A percentile compares a stretch with the other conserved stretches of the same genome.
phyloP scores from a whole-genome alignment of 2,329 filamentous ascomycete genomes.

The Fusarium marasasianum region DNA sequence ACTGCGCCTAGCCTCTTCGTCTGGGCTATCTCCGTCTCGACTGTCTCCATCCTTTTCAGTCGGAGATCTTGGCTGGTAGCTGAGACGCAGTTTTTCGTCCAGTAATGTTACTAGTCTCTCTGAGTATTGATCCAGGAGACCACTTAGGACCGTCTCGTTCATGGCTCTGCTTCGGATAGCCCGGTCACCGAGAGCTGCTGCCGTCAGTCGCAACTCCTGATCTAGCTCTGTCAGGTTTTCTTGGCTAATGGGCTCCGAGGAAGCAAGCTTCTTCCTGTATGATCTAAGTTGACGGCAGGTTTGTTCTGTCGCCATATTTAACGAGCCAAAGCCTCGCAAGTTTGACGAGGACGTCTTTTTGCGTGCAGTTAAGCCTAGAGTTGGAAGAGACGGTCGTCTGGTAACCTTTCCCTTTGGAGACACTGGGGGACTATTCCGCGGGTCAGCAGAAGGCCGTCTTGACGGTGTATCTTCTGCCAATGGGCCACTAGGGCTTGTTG shows the following conservation, averaged over 20 bases:
- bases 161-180: slow-evolving; percentile 63
- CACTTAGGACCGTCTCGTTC: slow-evolving; percentile 67
- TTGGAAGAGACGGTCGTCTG: slow-evolving; percentile 64
- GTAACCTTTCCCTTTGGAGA: slow-evolving; percentile 60
- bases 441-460: slow-evolving; percentile 57
- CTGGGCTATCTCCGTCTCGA: slow-evolving; percentile 34
- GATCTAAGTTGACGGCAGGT: slow-evolving; percentile 69
- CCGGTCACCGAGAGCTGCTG: slow-evolving; percentile 67
- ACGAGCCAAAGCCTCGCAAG: slow-evolving; percentile 61
- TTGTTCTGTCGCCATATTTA: slow-evolving; percentile 72
- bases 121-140: slow-evolving; percentile 78
- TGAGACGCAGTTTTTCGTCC: slow-evolving; percentile 73
- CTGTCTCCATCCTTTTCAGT: slow-evolving; percentile 42
- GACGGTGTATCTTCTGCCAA: slow-evolving; percentile 58
- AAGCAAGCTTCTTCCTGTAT: slow-evolving; percentile 70
- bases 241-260: slow-evolving; percentile 64
- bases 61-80: slow-evolving; percentile 47
- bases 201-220: slow-evolving; percentile 70
- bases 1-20: slow-evolving; percentile 47
- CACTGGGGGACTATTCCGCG: slow-evolving; percentile 58
- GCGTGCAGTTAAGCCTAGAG: slow-evolving; percentile 55
- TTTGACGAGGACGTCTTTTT: slow-evolving; percentile 61
- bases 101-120: slow-evolving; percentile 76
- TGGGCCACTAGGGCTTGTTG: slow-evolving; percentile 53
- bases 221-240: slow-evolving; percentile 71